Base-by-base conservation (phyloP, 306 rosid genomes). In the Sechiopsis laciniata region DNA sequence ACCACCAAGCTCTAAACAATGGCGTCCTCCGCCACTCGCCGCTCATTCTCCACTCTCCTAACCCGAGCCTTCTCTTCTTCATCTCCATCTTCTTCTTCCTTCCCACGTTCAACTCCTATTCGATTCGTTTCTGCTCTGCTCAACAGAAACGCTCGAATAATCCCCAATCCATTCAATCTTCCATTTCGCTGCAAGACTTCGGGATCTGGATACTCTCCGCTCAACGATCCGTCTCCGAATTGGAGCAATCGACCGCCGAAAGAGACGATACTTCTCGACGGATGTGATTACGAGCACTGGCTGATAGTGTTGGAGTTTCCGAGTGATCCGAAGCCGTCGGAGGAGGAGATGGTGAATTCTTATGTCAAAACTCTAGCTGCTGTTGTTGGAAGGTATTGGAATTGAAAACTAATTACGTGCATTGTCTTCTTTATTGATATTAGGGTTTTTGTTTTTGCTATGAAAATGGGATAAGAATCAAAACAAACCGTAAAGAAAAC, bases 221-320 rank as follows among this genome's bases (percentile, higher is more conserved):
- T 88, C 50, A 83, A 87, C 72, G 97, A 94, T 51, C 89, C 99
- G 6, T 74, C 90, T 11, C 98, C 96, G 3, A 93, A 88, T 62
- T 93, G 96, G 98, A 93, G 91, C 73, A 90, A 93, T 72, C 96
- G 96, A 15, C 97, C 97, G 1, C 91, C 93, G 1, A 90, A 87
- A 85, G 97, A 90, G 55, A 88, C 96, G 26, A 87, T 93, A 77
- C 89, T 93, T 45, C 94, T 93, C 5, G 94, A 88, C 78, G 98
- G 98, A 59, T 93, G 98, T 57, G 98, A 93, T 57, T 90, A 90
- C 80, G 91, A 93, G 79, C 98, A 93, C 71, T 90, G 98, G 98
- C 96, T 93, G 63, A 80, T 93, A 21, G 85, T 90, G 24, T 72
- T 94, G 91, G 98, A 90, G 80, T 94, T 90, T 76, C 80, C 92